These are phyloP conservation scores for Dothiorella sarmentorum DNA, from an alignment of 2,329 filamentous ascomycete genomes.

Conservation along the genomic window DNA sequence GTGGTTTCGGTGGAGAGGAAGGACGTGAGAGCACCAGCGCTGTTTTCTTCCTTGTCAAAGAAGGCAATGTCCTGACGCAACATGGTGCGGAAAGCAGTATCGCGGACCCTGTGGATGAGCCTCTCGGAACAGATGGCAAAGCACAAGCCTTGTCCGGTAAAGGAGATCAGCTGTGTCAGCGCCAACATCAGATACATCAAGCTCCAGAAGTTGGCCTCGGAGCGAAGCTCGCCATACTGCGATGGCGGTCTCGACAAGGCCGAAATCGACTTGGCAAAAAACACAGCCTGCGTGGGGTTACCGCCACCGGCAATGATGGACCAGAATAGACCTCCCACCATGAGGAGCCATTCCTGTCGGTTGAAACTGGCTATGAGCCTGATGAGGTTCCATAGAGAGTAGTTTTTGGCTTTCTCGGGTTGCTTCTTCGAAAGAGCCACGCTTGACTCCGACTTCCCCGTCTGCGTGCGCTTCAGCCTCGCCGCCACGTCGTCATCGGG, in stretches of 20 bases:
- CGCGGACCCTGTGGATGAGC: constrained; percentile 77
- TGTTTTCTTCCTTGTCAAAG: constrained; percentile 88
- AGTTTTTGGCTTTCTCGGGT: constrained; percentile 53
- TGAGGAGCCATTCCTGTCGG: constrained; percentile 63
- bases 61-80: constrained; percentile 90
- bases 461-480: constrained; percentile 51
- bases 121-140: constrained; percentile 87
- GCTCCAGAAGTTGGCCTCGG: constrained; percentile 79
- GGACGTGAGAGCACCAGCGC: constrained; percentile 77
- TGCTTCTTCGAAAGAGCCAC: constrained; percentile 56
- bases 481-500: constrained; percentile 60
- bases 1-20: constrained; percentile 89
- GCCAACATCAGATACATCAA: constrained; percentile 86
- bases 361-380: constrained; percentile 81
- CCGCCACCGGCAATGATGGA: constrained; percentile 75
- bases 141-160: constrained; percentile 58
- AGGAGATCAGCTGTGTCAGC: constrained; percentile 64
- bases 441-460: constrained; percentile 62
- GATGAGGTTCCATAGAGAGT: constrained; percentile 71
- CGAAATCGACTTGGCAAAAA: constrained; percentile 86
- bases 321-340: constrained; percentile 71
- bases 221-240: constrained; percentile 57
- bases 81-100: constrained; percentile 79
- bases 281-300: constrained; percentile 72
- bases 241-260: constrained; percentile 58